Percentiles rank a stretch among this genome's conserved stretches.
These are phyloP conservation scores for Candida gorgasii DNA, from an alignment of 805 yeast genomes.

Conservation along the genomic window DNA sequence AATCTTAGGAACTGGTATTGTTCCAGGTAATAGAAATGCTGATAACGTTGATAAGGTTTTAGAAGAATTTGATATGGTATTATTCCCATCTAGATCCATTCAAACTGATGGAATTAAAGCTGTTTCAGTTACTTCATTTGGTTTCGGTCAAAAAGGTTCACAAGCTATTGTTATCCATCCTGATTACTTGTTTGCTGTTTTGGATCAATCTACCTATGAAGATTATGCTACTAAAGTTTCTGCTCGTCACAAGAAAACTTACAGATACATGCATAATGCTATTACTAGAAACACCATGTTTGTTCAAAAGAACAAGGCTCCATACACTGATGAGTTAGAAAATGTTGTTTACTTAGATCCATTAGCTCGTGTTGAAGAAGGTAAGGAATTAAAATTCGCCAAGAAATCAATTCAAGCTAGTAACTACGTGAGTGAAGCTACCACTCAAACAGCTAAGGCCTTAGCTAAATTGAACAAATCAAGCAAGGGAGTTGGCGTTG, in stretches of 20 bases:
- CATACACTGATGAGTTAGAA: conserved; percentile 87
- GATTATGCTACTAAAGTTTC: conserved; percentile 69
- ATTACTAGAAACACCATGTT: conserved; percentile 88
- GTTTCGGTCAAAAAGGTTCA: conserved; percentile 99
- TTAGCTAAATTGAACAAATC: conserved; percentile 57
- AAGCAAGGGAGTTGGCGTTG: conserved; percentile 87
- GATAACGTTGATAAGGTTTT: conserved; percentile 87
- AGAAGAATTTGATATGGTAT: conserved; percentile 82
- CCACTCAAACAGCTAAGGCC: conserved; percentile 64
- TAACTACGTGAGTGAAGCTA: conserved; percentile 45
- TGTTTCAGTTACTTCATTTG: conserved; percentile 94
- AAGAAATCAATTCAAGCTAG: conserved; percentile 52
- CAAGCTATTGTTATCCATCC: conserved; percentile 91
- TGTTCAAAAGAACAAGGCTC: conserved; percentile 90
- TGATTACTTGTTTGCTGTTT: conserved; percentile 85
- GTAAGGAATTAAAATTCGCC: conserved; percentile 47
- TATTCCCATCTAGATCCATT: conserved; percentile 91
- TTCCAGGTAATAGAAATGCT: conserved; percentile 99
- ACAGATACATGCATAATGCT: conserved; percentile 94
- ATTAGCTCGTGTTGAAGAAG: conserved; percentile 69
- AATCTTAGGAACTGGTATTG: conserved; percentile 86
- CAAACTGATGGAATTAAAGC: conserved; percentile 98
- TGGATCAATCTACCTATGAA: conserved; percentile 71
- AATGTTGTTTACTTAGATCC: conserved; percentile 93
- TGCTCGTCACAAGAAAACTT: conserved; percentile 83